Percentiles rank a stretch among this genome's conserved stretches.
phyloP scores from a whole-genome alignment of 2,329 filamentous ascomycete genomes.

The Sarocladiaceae sp. region DNA sequence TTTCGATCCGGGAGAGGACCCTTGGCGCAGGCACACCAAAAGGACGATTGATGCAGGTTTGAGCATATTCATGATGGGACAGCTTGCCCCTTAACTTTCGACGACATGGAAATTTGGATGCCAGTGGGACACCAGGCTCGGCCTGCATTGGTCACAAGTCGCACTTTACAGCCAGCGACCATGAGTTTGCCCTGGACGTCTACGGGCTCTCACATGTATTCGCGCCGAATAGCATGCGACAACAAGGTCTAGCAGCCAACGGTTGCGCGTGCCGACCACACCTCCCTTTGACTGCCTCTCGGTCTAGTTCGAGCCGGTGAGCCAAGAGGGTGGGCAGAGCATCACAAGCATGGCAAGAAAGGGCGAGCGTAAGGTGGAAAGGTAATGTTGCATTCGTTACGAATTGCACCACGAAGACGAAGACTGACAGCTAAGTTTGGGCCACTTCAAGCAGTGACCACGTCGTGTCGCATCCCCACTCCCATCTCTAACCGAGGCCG shows the following conservation, averaged over 20 bases:
- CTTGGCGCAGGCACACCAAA: too few species aligned
- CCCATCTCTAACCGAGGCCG: not conserved
- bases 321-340: not conserved
- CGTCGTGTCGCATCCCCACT: conserved; percentile 1
- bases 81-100: too few species aligned
- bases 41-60: too few species aligned
- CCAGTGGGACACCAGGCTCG: too few species aligned
- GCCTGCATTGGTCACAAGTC: too few species aligned
- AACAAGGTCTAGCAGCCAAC: not conserved
- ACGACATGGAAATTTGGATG: too few species aligned
- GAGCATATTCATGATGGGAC: too few species aligned
- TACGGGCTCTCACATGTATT: too few species aligned
- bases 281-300: not conserved
- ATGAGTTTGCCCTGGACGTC: too few species aligned
- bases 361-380: not conserved
- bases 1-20: too few species aligned
- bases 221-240: too few species aligned
- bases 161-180: too few species aligned
- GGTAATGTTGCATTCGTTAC: not conserved
- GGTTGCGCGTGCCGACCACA: not conserved
- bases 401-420: not conserved
- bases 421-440: not conserved
- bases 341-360: not conserved
- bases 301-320: not conserved
- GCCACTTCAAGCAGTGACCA: not conserved